Conservation (phyloP, 192 early-diverging fungal genomes). For the Coemansia sp. region DNA sequence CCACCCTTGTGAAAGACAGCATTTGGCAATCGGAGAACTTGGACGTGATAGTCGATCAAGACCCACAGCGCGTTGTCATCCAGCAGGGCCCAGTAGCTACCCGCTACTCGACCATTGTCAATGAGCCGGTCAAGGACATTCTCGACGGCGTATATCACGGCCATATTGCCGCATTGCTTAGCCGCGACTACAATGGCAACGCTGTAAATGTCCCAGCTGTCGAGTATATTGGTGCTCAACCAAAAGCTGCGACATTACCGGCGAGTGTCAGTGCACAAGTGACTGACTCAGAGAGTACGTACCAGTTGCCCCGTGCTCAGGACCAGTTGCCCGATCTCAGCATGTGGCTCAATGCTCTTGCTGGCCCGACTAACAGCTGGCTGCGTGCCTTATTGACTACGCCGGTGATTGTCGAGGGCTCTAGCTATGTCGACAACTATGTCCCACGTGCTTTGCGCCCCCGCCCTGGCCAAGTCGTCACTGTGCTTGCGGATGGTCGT, state of each 20-base stretch:
- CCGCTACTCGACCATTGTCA: conserved; percentile 65
- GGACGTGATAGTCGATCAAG: conserved; percentile 77
- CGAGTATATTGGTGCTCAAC: conserved; percentile 63
- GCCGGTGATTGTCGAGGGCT: conserved; percentile 71
- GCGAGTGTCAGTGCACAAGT: not conserved
- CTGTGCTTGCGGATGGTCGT: not conserved
- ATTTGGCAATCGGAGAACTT: conserved; percentile 89
- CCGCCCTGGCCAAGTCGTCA: conserved; percentile 55
- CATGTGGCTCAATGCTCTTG: conserved; percentile 69
- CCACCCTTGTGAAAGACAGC: conserved; percentile 90
- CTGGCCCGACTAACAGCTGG: conserved; percentile 72
- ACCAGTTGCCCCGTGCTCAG: not conserved
- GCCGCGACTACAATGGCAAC: conserved; percentile 66
- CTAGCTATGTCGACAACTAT: conserved; percentile 61
- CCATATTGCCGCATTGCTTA: conserved; percentile 74
- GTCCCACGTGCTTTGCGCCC: conserved; percentile 61
- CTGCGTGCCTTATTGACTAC: conserved; percentile 74
- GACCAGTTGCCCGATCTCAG: conserved; percentile 12
- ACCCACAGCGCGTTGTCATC: conserved; percentile 79
- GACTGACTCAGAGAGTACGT: not conserved
- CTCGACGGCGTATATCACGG: conserved; percentile 79
- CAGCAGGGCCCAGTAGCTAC: conserved; percentile 87
- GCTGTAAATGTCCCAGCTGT: conserved; percentile 64
- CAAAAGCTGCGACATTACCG: not conserved
- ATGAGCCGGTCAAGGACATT: conserved; percentile 87